A percentile compares a stretch with the other conserved stretches of the same genome.
Conservation (phyloP, 495 filamentous ascomycete genomes). For the Cercophora samala region DNA sequence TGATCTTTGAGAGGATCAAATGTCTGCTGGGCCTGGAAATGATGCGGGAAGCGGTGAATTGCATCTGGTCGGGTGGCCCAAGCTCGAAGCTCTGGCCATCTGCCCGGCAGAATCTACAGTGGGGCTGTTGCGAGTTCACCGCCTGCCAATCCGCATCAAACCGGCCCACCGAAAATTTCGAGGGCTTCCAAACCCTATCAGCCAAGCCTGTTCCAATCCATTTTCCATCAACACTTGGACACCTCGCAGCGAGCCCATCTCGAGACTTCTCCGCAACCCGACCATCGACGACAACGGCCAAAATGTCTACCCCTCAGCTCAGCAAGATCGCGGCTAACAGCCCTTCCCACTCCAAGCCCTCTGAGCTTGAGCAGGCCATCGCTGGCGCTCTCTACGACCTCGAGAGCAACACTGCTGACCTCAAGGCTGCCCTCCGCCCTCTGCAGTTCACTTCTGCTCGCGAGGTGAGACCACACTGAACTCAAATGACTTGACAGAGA, state of each 20-base stretch:
- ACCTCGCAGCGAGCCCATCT: constrained; percentile 1
- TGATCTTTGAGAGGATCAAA: not conserved
- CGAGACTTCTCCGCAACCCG: constrained; percentile 24
- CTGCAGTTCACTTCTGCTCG: constrained; percentile 96
- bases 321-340: constrained; percentile 98
- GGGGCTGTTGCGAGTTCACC: constrained; percentile 12
- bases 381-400: constrained; percentile 94
- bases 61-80: not conserved
- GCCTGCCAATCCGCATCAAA: constrained; percentile 13
- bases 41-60: not conserved
- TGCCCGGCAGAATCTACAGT: not conserved
- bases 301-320: constrained; percentile 59
- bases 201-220: constrained; percentile 9
- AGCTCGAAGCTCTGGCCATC: not conserved
- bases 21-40: not conserved
- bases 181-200: constrained; percentile 36
- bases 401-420: constrained; percentile 95
- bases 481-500: not conserved
- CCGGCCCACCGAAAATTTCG: constrained; percentile 12
- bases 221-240: constrained; percentile 11
- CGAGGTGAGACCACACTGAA: constrained; percentile 69
- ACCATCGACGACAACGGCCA: constrained; percentile 40
- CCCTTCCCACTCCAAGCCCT: constrained; percentile 87
- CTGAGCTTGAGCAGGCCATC: constrained; percentile 91
- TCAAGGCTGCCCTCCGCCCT: constrained; percentile 87